These are phyloP conservation scores for Pachyrhizus erosus DNA, from an alignment of 306 rosid genomes.

Conservation along the genomic window DNA sequence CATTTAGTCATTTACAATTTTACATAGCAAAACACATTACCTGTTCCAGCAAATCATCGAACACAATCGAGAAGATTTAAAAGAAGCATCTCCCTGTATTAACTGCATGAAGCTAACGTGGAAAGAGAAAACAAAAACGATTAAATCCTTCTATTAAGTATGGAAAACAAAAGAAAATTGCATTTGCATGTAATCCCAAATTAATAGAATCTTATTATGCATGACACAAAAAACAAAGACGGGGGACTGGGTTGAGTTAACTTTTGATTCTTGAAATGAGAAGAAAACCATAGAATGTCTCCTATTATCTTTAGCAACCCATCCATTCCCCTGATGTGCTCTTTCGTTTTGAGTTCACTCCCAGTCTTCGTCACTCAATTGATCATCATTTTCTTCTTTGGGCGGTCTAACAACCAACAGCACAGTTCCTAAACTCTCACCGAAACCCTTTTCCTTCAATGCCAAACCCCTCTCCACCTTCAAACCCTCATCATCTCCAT, in stretches of 20 bases:
- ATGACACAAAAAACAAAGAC: not conserved
- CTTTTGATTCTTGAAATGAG: not conserved
- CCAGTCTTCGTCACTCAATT: constrained; percentile 84
- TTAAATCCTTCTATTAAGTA: constrained; percentile 22
- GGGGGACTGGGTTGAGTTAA: not conserved
- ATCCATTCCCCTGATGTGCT: not conserved
- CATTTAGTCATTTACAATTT: not conserved
- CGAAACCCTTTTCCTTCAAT: constrained; percentile 61
- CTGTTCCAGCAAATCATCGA: not conserved
- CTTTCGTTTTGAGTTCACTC: constrained; percentile 49
- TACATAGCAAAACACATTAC: not conserved
- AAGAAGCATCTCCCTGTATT: not conserved
- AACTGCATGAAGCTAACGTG: not conserved
- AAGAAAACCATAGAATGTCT: not conserved
- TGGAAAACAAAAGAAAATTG: constrained; percentile 29
- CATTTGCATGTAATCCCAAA: constrained; percentile 40
- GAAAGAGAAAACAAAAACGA: constrained; percentile 15
- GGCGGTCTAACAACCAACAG: constrained; percentile 90
- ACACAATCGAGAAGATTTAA: not conserved
- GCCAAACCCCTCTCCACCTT: constrained; percentile 76
- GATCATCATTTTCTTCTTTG: constrained; percentile 57
- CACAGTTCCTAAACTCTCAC: constrained; percentile 69
- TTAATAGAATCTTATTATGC: constrained; percentile 16
- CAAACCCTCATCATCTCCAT: constrained; percentile 43
- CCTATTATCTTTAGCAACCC: not conserved